These are phyloP conservation scores for Elongisporangium undulatum DNA, from an alignment of 352 stramenopile genomes.

Conservation along the genomic window DNA sequence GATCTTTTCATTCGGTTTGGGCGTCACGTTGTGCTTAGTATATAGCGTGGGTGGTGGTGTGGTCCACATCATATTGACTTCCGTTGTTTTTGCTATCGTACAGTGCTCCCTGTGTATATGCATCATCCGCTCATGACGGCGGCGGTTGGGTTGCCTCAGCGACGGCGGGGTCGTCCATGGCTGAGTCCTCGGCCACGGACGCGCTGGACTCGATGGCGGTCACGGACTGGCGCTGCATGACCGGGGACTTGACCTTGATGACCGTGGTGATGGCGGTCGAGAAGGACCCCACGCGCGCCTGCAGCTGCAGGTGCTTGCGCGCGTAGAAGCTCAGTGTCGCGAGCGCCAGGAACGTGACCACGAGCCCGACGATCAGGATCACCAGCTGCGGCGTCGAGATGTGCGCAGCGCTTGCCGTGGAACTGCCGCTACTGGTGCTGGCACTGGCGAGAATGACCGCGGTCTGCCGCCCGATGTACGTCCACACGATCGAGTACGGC, in stretches of 20 bases:
- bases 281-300: conserved; percentile 1
- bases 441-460: conserved; percentile 2
- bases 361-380: conserved; percentile 4
- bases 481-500: conserved; percentile 10
- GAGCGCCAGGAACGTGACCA: conserved; percentile 8
- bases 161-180: no score
- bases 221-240: background rate
- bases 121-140: background rate
- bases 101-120: background rate
- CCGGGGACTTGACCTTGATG: background rate
- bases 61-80: background rate
- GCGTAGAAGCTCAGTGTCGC: conserved; percentile 5
- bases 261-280: background rate
- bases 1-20: no score
- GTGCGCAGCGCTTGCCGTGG: background rate
- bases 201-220: background rate
- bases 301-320: conserved; percentile 7
- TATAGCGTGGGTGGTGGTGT: background rate
- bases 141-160: background rate
- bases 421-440: background rate
- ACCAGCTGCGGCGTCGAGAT: conserved; percentile 2
- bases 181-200: background rate
- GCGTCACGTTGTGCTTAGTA: background rate
- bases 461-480: conserved; percentile 6
- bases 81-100: background rate